Conservation (phyloP, 768 basidiomycete species). For the Trametes punicea region DNA sequence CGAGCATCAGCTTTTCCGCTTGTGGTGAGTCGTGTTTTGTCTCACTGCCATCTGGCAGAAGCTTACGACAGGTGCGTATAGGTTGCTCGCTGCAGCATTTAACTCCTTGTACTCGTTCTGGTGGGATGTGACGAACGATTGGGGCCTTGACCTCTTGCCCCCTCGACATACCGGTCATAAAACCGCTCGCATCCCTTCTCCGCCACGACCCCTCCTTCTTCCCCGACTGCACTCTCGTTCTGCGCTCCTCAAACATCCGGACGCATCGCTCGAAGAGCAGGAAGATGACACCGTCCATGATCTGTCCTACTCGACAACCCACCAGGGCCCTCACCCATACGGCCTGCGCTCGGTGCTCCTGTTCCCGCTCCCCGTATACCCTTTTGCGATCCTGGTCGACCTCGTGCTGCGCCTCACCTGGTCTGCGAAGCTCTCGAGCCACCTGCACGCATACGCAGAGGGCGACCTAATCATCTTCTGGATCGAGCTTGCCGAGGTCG, state of each 20-base stretch:
- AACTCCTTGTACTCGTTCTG: conserved; percentile 97
- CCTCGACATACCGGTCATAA: conserved; percentile 19
- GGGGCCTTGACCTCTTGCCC: conserved; percentile 80
- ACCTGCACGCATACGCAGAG: conserved; percentile 77
- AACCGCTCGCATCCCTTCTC: conserved; percentile 25
- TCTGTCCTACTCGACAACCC: not conserved
- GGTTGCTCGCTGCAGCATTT: conserved; percentile 79
- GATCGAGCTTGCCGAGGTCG: conserved; percentile 85
- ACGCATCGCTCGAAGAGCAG: not conserved
- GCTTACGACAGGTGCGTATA: conserved; percentile 30
- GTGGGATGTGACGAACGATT: conserved; percentile 99
- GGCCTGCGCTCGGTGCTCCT: conserved; percentile 76
- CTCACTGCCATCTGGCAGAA: not conserved
- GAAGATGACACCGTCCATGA: not conserved
- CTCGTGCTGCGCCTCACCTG: conserved; percentile 89
- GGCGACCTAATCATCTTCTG: conserved; percentile 83
- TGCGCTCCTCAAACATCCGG: conserved; percentile 21
- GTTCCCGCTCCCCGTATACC: conserved; percentile 82
- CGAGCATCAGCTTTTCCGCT: conserved; percentile 73
- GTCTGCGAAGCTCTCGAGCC: conserved; percentile 86
- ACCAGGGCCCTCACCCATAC: conserved; percentile 43
- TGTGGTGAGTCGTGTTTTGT: conserved; percentile 58
- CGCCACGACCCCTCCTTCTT: conserved; percentile 44
- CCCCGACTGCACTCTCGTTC: conserved; percentile 43
- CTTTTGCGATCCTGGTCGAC: conserved; percentile 77